Percentiles rank a stretch among this genome's conserved stretches.
Conservation (phyloP, 2,329 filamentous ascomycete species). For the Elsinoe batatas region DNA sequence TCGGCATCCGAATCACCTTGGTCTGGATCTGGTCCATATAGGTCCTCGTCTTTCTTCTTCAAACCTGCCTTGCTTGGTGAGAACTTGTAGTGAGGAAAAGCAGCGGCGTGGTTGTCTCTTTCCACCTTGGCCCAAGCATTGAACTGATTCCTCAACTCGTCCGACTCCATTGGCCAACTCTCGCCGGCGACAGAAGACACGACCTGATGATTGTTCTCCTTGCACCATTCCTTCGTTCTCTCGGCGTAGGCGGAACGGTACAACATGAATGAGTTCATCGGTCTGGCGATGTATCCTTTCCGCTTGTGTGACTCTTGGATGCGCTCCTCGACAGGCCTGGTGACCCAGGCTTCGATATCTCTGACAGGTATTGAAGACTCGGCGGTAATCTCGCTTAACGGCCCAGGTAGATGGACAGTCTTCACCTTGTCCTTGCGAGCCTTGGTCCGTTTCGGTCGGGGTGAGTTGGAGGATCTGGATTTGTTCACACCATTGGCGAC, state of each 20-base stretch:
- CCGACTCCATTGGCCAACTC: constrained; percentile 74
- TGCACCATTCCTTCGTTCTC: constrained; percentile 68
- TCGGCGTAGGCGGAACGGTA: constrained; percentile 91
- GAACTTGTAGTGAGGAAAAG: constrained; percentile 91
- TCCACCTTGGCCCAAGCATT: constrained; percentile 71
- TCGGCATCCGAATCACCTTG: constrained; percentile 28
- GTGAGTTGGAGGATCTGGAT: constrained; percentile 25
- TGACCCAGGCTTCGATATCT: constrained; percentile 74
- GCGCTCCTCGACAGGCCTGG: constrained; percentile 57
- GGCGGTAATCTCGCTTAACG: constrained; percentile 61
- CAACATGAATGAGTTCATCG: constrained; percentile 97
- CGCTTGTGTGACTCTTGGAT: constrained; percentile 54
- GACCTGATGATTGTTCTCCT: constrained; percentile 85
- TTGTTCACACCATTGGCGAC: constrained; percentile 21
- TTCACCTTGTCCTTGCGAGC: constrained; percentile 30
- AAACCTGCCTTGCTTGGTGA: constrained; percentile 52
- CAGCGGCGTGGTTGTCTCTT: constrained; percentile 70
- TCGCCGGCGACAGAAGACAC: constrained; percentile 79
- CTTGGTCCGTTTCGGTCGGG: constrained; percentile 35
- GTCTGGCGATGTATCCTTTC: constrained; percentile 74
- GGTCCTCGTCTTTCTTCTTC: constrained; percentile 40
- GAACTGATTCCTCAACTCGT: constrained; percentile 64
- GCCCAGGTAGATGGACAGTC: constrained; percentile 48
- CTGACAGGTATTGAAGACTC: constrained; percentile 54
- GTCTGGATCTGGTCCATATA: constrained; percentile 26